Evolutionary conservation across 2,329 filamentous ascomycete genomes (phyloP).

Genomic region (Meredithiella fracta): DNA sequence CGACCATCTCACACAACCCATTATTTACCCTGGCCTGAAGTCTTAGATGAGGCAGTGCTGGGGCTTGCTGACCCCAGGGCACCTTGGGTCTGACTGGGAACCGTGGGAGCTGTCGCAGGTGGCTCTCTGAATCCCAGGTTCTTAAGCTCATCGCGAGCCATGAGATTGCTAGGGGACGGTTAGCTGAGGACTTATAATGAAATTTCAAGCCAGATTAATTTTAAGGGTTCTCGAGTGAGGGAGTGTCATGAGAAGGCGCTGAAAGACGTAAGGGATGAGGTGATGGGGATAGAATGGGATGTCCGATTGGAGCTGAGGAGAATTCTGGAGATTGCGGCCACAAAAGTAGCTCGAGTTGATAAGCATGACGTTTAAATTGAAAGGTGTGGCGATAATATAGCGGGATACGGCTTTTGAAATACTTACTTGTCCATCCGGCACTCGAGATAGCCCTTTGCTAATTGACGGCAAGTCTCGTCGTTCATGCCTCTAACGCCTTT

Average conservation of each 20-base stretch:
- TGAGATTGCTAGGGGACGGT: constrained; percentile 54
- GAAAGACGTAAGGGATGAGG: background rate
- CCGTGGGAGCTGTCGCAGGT: background rate
- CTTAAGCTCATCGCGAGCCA: constrained; percentile 89
- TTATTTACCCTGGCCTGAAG: background rate
- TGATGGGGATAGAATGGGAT: too few species aligned
- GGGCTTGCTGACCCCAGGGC: constrained; percentile 1
- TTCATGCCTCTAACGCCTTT: constrained; percentile 73
- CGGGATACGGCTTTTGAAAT: background rate
- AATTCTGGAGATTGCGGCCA: too few species aligned
- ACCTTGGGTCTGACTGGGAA: background rate
- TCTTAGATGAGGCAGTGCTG: constrained; percentile 19
- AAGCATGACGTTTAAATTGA: too few species aligned
- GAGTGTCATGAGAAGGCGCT: background rate
- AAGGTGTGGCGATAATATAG: too few species aligned
- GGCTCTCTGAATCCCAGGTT: constrained; percentile 58
- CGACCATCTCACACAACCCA: background rate
- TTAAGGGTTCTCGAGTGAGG: background rate
- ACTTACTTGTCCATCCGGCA: constrained; percentile 89
- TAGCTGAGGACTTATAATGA: background rate
- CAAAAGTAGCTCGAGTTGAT: too few species aligned
- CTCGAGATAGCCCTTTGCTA: constrained; percentile 76
- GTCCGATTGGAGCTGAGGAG: too few species aligned
- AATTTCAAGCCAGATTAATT: background rate
- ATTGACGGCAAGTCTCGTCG: constrained; percentile 63